Base-by-base conservation (phyloP, 129 eudicot genomes). In the Centrapalus pauciflorus region DNA sequence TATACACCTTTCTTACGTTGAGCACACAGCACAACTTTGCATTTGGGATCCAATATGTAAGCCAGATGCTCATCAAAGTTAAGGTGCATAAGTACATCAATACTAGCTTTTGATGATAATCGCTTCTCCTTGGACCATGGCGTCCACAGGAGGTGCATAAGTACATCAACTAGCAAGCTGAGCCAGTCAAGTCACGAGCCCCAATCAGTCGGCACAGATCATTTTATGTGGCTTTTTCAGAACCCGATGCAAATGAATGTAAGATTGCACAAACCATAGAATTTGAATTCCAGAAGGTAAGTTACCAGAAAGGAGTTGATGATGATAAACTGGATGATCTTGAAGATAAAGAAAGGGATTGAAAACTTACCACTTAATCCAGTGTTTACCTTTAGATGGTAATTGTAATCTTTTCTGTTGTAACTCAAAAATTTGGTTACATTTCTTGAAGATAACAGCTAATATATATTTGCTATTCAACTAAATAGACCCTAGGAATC, bases 251-350 rank as follows among this genome's bases (percentile, higher is more conserved):
- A 2, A 76, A 82, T 4, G 99, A 94, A 55, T 75, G 82, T 26
- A 84, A 81, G 66, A 86, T 94, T 59, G 99, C 93, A 1, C 77
- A 84, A 72, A 84, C 87, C 30, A 89, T 94, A 33, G 88, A 89
- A 66, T 76, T 82, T 21, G 95, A 84, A 83, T 67, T 84, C 38
- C 90, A 94, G 30, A 85, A 76, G 73, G 65, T 84, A 10, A 86
- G 78, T 49, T 76, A 77, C 9, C 78, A 69, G 32, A 86, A 84
- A 27, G 91, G 76, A 71, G 59, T 65, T 60, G 65, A 73, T 56
- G n/a, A n/a, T n/a, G 74, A 80, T 35, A 71, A 87, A 20, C 33
- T 73, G 4, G 65, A 75, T n/a, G 78, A 78, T 55, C 82, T 76
- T 23, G 81, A 73, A 26, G 60, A 71, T 52, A 38, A 41, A 45